Conservation (phyloP, 176 grass and related monocot species). For the Carex myosuroides region DNA sequence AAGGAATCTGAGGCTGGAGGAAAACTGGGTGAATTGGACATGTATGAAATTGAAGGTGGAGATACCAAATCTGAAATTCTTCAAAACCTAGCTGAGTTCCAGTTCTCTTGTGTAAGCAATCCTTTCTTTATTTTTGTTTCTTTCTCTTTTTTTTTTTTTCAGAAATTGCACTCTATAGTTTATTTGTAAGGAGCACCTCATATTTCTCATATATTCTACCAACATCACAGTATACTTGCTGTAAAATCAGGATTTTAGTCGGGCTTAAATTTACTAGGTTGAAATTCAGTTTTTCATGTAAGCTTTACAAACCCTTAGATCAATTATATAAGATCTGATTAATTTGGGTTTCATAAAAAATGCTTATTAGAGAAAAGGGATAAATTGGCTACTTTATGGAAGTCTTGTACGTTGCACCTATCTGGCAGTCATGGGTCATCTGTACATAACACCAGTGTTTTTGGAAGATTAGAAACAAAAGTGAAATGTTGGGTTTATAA, state of each 20-base stretch:
- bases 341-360: neutral
- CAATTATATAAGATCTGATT: neutral
- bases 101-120: constrained; percentile 80
- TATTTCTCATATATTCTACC: neutral
- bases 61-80: constrained; percentile 97
- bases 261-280: neutral
- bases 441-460: neutral
- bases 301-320: neutral
- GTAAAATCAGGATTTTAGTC: neutral
- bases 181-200: neutral
- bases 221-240: neutral
- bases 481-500: neutral
- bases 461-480: neutral
- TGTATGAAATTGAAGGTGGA: constrained; percentile 92
- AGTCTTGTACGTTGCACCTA: neutral
- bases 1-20: constrained; percentile 80
- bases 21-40: constrained; percentile 62
- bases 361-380: neutral
- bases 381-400: neutral
- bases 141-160: neutral
- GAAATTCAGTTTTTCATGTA: neutral
- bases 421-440: neutral
- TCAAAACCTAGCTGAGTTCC: constrained; percentile 87
- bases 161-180: neutral
- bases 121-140: constrained; percentile 1